Conservation (phyloP, 73 alveolate genomes). For the Breviolum minutum region DNA sequence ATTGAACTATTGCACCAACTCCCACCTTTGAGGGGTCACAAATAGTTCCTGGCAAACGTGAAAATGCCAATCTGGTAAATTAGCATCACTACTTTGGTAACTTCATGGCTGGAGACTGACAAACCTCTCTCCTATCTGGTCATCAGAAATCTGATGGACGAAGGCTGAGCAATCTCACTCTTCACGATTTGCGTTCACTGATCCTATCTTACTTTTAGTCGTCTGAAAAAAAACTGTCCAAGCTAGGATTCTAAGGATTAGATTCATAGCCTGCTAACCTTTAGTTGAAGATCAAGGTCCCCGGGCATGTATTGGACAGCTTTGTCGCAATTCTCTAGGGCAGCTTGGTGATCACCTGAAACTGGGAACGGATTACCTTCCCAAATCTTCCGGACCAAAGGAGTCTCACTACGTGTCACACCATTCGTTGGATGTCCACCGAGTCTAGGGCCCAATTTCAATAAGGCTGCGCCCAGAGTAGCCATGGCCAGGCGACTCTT, state of each 20-base stretch:
- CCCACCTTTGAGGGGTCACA: too few relatives aligned
- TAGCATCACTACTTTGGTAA: too few relatives aligned
- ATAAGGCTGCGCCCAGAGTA: conserved; percentile 57
- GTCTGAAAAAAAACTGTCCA: neutral
- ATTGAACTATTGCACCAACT: too few relatives aligned
- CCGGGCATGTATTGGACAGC: neutral
- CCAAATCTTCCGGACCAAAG: too few relatives aligned
- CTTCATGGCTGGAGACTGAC: too few relatives aligned
- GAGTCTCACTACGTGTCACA: neutral
- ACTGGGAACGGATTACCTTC: neutral
- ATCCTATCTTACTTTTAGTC: neutral
- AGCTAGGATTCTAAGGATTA: neutral
- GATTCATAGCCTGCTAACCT: too few relatives aligned
- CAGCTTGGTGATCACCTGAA: conserved; percentile 50
- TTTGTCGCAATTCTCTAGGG: conserved; percentile 30
- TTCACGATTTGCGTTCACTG: neutral
- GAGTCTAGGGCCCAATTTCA: conserved; percentile 8
- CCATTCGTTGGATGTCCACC: neutral
- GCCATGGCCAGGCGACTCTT: conserved; percentile 63
- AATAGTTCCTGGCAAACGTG: too few relatives aligned
- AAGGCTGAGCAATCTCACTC: neutral
- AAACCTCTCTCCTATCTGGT: too few relatives aligned
- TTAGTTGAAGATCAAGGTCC: neutral
- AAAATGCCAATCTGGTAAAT: too few relatives aligned
- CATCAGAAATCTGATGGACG: too few relatives aligned